Conservation (phyloP, 2,329 filamentous ascomycete genomes). For the Massarina eburnea region DNA sequence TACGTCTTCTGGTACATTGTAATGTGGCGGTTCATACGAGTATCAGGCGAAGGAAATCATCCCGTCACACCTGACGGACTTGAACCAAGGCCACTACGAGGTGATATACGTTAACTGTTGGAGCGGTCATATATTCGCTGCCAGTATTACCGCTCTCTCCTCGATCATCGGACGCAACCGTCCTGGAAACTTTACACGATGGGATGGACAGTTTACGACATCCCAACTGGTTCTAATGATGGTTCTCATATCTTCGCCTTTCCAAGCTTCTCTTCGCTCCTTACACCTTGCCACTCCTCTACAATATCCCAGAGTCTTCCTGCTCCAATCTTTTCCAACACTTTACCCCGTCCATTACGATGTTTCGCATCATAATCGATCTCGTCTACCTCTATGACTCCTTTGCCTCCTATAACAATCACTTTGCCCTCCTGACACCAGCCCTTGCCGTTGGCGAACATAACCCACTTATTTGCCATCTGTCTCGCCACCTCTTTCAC, state of each 20-base stretch:
- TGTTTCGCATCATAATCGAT: slow-evolving; percentile 24
- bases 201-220: neutral
- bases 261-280: slow-evolving; percentile 14
- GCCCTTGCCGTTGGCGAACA: slow-evolving; percentile 24
- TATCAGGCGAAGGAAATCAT: neutral
- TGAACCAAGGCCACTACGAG: neutral
- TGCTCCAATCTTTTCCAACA: slow-evolving; percentile 22
- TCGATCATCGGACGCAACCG: neutral
- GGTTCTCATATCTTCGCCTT: neutral
- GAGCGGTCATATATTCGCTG: neutral
- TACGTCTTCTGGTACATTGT: neutral
- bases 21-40: too few species aligned
- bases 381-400: slow-evolving; percentile 14
- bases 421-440: slow-evolving; percentile 23
- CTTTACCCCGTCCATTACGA: slow-evolving; percentile 22
- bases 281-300: slow-evolving; percentile 33
- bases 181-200: neutral
- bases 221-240: neutral
- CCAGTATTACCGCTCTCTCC: too few species aligned
- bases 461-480: slow-evolving; percentile 29
- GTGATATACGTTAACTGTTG: neutral
- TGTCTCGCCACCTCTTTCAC: slow-evolving; percentile 11
- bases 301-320: slow-evolving; percentile 26
- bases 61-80: neutral
- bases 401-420: slow-evolving; percentile 21